Evolutionary conservation across 1,284 basidiomycete species (phyloP).

Genomic region (Calocybe gambosa): DNA sequence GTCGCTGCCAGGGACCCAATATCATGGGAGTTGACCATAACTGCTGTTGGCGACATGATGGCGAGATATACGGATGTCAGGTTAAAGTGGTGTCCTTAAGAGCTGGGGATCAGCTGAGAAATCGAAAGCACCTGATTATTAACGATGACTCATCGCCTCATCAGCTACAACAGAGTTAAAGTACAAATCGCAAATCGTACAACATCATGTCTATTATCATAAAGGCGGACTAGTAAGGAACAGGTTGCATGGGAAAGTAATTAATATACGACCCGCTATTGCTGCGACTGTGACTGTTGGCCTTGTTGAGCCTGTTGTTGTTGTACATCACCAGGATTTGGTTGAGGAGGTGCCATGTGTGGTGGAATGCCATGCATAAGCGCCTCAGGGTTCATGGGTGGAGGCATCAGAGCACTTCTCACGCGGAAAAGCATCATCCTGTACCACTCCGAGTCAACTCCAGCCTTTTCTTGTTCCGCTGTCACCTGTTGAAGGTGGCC

Average conservation of each 20-base stretch:
- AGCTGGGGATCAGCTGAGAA: neutral
- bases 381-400: constrained; percentile 49
- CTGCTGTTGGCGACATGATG: constrained; percentile 58
- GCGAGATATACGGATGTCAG: neutral
- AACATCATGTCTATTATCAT: neutral
- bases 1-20: constrained; percentile 10
- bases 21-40: constrained; percentile 18
- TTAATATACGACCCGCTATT: constrained; percentile 15
- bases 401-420: constrained; percentile 60
- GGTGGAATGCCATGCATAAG: constrained; percentile 48
- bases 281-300: constrained; percentile 23
- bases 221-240: neutral
- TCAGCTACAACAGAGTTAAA: neutral
- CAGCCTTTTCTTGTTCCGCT: constrained; percentile 71
- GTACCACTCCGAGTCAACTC: constrained; percentile 75
- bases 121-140: neutral
- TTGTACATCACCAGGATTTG: constrained; percentile 31
- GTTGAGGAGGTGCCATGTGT: constrained; percentile 35
- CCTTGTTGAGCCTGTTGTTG: constrained; percentile 19
- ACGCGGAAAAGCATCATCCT: constrained; percentile 74
- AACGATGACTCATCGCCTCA: constrained; percentile 8
- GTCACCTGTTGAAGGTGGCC: constrained; percentile 65
- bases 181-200: neutral
- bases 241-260: constrained; percentile 1
- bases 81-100: neutral